phyloP scores from a whole-genome alignment of 1,139 yeast species.

The Debaryomycetaceae sp. region DNA sequence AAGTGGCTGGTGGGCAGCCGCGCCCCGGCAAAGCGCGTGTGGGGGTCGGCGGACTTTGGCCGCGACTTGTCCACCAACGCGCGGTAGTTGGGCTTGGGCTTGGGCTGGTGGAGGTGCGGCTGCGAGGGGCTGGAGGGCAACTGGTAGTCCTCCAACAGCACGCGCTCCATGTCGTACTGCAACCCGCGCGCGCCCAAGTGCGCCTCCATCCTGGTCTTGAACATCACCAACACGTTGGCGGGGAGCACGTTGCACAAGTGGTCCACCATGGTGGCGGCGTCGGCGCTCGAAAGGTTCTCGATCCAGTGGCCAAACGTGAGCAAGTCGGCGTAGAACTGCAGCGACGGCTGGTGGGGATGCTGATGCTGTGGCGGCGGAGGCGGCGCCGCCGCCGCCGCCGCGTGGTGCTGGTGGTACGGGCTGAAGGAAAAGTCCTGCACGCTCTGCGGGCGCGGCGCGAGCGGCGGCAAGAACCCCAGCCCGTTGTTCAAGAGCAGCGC shows the following conservation, averaged over 20 bases:
- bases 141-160: constrained; percentile 4
- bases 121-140: constrained; percentile 5
- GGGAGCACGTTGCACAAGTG: constrained; percentile 48
- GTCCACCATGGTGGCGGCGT: constrained; percentile 57
- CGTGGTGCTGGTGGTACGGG: constrained; percentile 9
- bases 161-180: constrained; percentile 6
- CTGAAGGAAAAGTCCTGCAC: constrained; percentile 38
- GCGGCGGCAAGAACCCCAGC: constrained; percentile 16
- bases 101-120: constrained; percentile 32
- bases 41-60: constrained; percentile 44
- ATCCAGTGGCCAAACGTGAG: constrained; percentile 58
- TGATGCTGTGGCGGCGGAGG: constrained; percentile 10
- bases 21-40: constrained; percentile 22
- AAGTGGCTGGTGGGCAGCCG: constrained; percentile 43
- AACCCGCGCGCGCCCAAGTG: constrained; percentile 22
- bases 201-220: constrained; percentile 35
- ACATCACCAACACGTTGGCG: constrained; percentile 45
- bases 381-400: constrained; percentile 16
- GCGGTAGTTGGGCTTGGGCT: constrained; percentile 29
- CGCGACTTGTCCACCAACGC: constrained; percentile 29
- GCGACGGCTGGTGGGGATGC: constrained; percentile 2
- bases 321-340: constrained; percentile 37
- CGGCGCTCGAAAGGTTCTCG: constrained; percentile 50
- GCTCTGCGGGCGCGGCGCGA: constrained; percentile 36
- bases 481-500: constrained; percentile 8